Conservation (phyloP, 345 rosid genomes). For the Anastatica hierochuntica region DNA sequence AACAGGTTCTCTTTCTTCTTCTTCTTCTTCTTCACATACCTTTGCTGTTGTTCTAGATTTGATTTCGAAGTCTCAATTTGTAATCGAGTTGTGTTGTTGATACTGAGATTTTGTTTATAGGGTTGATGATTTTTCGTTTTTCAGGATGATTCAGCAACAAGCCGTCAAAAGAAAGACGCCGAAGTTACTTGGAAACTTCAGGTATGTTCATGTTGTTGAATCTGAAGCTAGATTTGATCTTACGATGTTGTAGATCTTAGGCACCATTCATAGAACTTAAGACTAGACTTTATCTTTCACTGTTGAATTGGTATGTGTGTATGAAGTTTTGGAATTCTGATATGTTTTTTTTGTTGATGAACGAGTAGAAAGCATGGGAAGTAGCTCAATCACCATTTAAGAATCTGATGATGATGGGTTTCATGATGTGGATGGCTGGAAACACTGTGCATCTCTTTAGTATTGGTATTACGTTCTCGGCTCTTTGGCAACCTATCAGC, state of each 20-base stretch:
- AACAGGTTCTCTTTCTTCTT: conserved; percentile 43
- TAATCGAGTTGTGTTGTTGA: conserved; percentile 4
- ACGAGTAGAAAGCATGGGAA: conserved; percentile 98
- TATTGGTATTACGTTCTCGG: conserved; percentile 95
- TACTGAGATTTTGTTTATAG: background rate
- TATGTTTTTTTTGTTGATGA: background rate
- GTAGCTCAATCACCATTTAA: conserved; percentile 97
- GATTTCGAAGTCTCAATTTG: background rate
- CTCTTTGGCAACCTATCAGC: conserved; percentile 96
- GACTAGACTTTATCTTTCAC: background rate
- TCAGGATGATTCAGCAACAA: conserved; percentile 76
- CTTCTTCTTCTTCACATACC: too few species aligned
- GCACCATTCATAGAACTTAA: conserved; percentile 2
- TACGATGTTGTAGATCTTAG: background rate
- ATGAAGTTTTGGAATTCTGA: background rate
- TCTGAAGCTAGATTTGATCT: too few species aligned
- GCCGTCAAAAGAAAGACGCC: conserved; percentile 95
- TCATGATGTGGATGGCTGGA: conserved; percentile 99
- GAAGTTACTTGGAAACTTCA: conserved; percentile 96
- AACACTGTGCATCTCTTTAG: conserved; percentile 97
- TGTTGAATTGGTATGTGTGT: conserved; percentile 5
- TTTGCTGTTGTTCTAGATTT: background rate
- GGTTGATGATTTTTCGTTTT: background rate
- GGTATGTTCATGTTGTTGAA: too few species aligned
- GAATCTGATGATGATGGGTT: conserved; percentile 99